Conservation (phyloP, 805 yeast genomes). For the Metschnikowia hibisci region DNA sequence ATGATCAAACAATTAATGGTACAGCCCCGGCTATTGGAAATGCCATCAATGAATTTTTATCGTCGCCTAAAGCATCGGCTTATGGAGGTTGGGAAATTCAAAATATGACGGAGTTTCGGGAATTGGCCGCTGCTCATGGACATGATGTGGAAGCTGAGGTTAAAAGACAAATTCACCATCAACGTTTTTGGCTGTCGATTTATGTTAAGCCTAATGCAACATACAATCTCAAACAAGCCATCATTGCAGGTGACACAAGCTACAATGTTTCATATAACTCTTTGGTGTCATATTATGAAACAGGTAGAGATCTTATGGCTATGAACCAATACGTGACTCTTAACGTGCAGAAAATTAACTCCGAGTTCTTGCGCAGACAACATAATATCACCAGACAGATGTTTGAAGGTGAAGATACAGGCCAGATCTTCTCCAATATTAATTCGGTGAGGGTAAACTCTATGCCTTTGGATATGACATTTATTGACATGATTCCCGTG, state of each 20-base stretch:
- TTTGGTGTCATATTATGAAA: slow-evolving; percentile 48
- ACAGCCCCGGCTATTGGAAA: slow-evolving; percentile 29
- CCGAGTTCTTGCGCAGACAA: slow-evolving; percentile 25
- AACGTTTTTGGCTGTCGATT: slow-evolving; percentile 61
- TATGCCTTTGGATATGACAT: slow-evolving; percentile 32
- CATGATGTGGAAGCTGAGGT: slow-evolving; percentile 35
- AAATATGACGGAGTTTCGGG: slow-evolving; percentile 26
- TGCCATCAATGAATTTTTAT: slow-evolving; percentile 13
- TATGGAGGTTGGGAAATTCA: slow-evolving; percentile 37
- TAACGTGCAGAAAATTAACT: slow-evolving; percentile 35
- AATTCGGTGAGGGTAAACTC: slow-evolving; percentile 22
- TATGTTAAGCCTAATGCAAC: slow-evolving; percentile 51
- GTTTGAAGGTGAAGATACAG: slow-evolving; percentile 13
- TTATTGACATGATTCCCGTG: slow-evolving; percentile 49
- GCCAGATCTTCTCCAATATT: slow-evolving; percentile 12
- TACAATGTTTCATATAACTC: slow-evolving; percentile 28
- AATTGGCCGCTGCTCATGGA: slow-evolving; percentile 25
- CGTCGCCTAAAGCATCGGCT: slow-evolving; percentile 17
- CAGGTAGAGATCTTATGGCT: slow-evolving; percentile 58
- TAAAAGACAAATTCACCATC: slow-evolving; percentile 44
- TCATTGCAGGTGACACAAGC: slow-evolving; percentile 30
- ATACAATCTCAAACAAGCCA: slow-evolving; percentile 33
- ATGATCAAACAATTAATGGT: slow-evolving; percentile 21
- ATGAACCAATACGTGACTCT: slow-evolving; percentile 43
- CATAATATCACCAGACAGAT: slow-evolving; percentile 18